phyloP scores from a whole-genome alignment of 2,329 filamentous ascomycete species.

The Boeremia lycopersici region DNA sequence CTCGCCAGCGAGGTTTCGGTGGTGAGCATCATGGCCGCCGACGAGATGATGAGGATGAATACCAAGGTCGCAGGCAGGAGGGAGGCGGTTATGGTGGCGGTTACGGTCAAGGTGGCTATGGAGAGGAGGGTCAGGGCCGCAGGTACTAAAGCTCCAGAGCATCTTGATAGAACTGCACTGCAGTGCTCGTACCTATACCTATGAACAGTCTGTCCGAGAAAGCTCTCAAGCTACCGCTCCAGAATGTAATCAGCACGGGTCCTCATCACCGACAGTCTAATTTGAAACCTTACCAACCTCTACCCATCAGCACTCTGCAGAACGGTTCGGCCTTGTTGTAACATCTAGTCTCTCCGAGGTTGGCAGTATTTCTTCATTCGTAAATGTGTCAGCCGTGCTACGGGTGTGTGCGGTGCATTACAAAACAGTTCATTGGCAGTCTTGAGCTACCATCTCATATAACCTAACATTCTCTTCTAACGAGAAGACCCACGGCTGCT shows the following conservation, averaged over 20 bases:
- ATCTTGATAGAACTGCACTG: neutral
- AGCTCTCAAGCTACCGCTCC: too few species aligned
- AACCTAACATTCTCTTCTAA: conserved; percentile 9
- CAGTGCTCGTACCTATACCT: neutral
- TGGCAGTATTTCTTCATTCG: too few species aligned
- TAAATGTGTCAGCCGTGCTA: too few species aligned
- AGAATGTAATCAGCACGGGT: too few species aligned
- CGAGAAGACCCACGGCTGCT: conserved; percentile 8
- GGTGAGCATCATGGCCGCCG: conserved; percentile 16
- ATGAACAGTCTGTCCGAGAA: too few species aligned
- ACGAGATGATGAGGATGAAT: conserved; percentile 10
- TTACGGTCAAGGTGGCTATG: conserved; percentile 19
- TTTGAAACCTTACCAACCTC: too few species aligned
- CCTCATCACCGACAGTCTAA: too few species aligned
- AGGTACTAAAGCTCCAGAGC: conserved; percentile 15
- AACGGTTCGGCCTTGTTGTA: too few species aligned
- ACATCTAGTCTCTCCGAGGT: too few species aligned
- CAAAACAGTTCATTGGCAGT: conserved; percentile 3
- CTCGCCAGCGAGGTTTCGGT: conserved; percentile 9
- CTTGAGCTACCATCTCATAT: conserved; percentile 8
- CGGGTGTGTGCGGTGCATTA: too few species aligned
- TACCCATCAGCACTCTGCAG: too few species aligned
- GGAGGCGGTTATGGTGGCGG: conserved; percentile 16
- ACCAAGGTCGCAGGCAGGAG: conserved; percentile 16
- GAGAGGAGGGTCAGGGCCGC: conserved; percentile 18